Percentiles rank a stretch among this genome's conserved stretches.
Evolutionary conservation across 129 eudicot species (phyloP).

Genomic region (Tagetes erecta): DNA sequence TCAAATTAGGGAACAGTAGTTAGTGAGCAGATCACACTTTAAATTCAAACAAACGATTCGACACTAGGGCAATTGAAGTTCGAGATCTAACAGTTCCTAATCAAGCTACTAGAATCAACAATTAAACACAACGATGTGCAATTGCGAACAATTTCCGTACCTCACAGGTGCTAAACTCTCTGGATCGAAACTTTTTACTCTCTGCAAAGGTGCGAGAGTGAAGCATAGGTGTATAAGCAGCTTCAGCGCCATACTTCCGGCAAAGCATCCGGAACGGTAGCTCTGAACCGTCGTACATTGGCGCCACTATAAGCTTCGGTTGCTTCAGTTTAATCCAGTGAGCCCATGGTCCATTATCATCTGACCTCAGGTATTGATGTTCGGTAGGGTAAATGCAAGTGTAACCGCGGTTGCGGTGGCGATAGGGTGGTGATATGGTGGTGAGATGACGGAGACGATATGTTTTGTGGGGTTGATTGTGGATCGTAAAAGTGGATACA

Average conservation of each 20-base stretch:
- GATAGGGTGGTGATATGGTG: conserved; percentile 16
- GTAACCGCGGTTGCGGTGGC: not conserved
- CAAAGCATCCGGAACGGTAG: conserved; percentile 93
- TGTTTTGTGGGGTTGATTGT: conserved; percentile 24
- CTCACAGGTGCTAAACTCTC: conserved; percentile 90
- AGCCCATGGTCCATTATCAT: conserved; percentile 84
- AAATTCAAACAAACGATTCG: not conserved
- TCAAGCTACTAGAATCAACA: not conserved
- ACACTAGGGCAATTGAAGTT: conserved; percentile 6
- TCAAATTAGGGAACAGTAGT: not conserved
- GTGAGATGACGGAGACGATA: conserved; percentile 24
- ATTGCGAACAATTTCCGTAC: conserved; percentile 27
- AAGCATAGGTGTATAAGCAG: conserved; percentile 97
- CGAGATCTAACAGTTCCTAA: not conserved
- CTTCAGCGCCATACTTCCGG: conserved; percentile 90
- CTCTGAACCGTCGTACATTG: conserved; percentile 96
- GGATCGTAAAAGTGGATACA: conserved; percentile 29
- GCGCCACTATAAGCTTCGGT: conserved; percentile 82
- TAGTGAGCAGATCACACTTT: too few species aligned
- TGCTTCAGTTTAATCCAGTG: conserved; percentile 87
- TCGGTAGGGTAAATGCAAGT: not conserved
- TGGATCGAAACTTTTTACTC: conserved; percentile 59
- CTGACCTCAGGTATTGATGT: conserved; percentile 26
- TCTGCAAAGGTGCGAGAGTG: conserved; percentile 68
- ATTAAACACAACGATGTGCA: not conserved